These are phyloP conservation scores for Blastocystis sp. DNA, from an alignment of 352 stramenopile species.

Conservation along the genomic window DNA sequence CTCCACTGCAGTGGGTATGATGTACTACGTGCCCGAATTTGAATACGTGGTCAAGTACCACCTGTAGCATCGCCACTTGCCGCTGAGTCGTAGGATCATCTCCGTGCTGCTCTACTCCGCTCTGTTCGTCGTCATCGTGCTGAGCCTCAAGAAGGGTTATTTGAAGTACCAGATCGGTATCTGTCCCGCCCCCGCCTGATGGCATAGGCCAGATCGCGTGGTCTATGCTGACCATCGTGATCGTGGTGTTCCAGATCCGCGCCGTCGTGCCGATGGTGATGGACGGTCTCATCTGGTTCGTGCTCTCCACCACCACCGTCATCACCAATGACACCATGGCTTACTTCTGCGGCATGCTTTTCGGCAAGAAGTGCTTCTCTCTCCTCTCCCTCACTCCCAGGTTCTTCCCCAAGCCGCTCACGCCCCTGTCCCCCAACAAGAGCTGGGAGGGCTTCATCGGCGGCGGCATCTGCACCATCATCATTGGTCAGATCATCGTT, in stretches of 20 bases:
- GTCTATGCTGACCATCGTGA: constrained; percentile 82
- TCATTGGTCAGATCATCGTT: constrained; percentile 78
- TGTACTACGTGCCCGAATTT: constrained; percentile 80
- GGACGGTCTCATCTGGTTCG: constrained; percentile 79
- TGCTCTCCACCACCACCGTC: constrained; percentile 76
- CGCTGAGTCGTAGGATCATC: constrained; percentile 82
- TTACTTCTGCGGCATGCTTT: constrained; percentile 79
- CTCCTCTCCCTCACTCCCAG: constrained; percentile 58
- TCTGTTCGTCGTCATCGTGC: constrained; percentile 83
- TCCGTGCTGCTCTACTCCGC: constrained; percentile 83
- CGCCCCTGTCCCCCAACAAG: constrained; percentile 93
- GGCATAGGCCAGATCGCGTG: constrained; percentile 79
- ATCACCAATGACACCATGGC: constrained; percentile 79
- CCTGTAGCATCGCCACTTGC: constrained; percentile 78
- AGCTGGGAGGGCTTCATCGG: constrained; percentile 98
- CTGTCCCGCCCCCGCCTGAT: not conserved
- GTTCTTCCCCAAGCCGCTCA: constrained; percentile 86
- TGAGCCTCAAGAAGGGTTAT: constrained; percentile 80
- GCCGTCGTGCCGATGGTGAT: constrained; percentile 70
- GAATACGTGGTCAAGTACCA: constrained; percentile 82
- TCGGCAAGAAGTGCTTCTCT: constrained; percentile 76
- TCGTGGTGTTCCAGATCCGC: constrained; percentile 86
- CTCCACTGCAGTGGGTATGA: constrained; percentile 22
- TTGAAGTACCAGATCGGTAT: constrained; percentile 83
- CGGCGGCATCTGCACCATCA: constrained; percentile 88